Base-by-base conservation (phyloP, 2,329 filamentous ascomycete genomes). In the Periglandula ipomoeae region DNA sequence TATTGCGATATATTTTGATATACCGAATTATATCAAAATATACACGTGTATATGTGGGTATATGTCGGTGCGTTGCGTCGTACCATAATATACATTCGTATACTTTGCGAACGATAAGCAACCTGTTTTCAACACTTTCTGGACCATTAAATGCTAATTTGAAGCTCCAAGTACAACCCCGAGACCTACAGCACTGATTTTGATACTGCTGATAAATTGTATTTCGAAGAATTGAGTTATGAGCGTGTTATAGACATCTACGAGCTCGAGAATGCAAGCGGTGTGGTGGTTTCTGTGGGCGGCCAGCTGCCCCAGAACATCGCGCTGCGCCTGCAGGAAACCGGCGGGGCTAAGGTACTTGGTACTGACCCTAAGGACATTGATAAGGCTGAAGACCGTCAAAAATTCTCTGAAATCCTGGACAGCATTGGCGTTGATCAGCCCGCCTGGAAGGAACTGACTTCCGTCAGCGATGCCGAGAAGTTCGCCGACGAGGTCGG, bases 241-340 rank as follows among this genome's bases (percentile, higher is more conserved):
- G 93, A 97, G 72, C 85, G 91, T 63, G 91, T 97, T 9, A 95
- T 97, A 89, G 93, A 98, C 67, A 97, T 97, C 56, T 96, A 96
- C 66, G 93, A 97, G 68, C 79, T 97, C 15, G 93, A 97, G 69
- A 74, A 74, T 50, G 84, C 90, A 6, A 81, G 76, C 47, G 91
- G 90, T 58, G 89, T 97, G 23, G 90, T 97, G 4, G 91, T 97
- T 7, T 96, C 89, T 51, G 89, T 97, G 10, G 93, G 93, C 62
- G 93, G 93, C 39, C 93, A 98, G 70, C 79, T 97, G 52, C 90
- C 93, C 3, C 93, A 98, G 71, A 97, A 97, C 73, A 96, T 97
- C 62, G 93, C 93, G 4, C 83, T 97, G 43, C 86, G 88, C 57
- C 81, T 98, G 4, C 91, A 97, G 71, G 89, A 97, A 65, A 84